Evolutionary conservation across 805 yeast genomes (phyloP).

Genomic region (baker's yeast (Saccharomyces cerevisiae)): DNA sequence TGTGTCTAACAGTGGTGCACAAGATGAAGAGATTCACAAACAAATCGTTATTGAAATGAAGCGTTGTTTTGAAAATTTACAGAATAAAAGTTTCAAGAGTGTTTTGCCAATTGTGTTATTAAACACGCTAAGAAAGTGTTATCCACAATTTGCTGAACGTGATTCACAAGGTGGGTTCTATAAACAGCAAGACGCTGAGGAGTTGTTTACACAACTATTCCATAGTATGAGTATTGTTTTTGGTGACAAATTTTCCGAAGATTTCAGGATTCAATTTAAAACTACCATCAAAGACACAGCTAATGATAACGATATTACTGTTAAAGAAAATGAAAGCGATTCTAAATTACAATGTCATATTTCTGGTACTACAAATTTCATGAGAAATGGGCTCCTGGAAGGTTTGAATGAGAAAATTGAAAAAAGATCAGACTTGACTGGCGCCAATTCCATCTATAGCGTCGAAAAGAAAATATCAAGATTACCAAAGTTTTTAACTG

Average conservation of each 20-base stretch:
- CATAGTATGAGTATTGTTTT: conserved; percentile 38
- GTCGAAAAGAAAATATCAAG: conserved; percentile 53
- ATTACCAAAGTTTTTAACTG: conserved; percentile 79
- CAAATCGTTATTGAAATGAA: conserved; percentile 42
- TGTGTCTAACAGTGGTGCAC: conserved; percentile 25
- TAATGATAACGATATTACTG: conserved; percentile 41
- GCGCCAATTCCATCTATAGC: conserved; percentile 62
- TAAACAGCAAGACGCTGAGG: conserved; percentile 98
- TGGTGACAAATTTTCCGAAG: conserved; percentile 43
- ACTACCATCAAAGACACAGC: conserved; percentile 55
- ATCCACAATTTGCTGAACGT: conserved; percentile 87
- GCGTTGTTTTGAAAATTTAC: conserved; percentile 35
- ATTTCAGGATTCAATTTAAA: conserved; percentile 59
- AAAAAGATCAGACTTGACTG: conserved; percentile 64
- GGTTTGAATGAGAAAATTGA: conserved; percentile 71
- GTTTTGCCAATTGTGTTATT: conserved; percentile 65
- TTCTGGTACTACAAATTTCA: conserved; percentile 71
- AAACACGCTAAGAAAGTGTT: conserved; percentile 51
- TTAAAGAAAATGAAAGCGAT: conserved; percentile 45
- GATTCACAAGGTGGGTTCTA: conserved; percentile 55
- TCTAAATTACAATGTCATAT: conserved; percentile 85
- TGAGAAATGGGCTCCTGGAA: conserved; percentile 72
- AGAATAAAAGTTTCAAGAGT: conserved; percentile 35
- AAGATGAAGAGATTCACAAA: conserved; percentile 31
- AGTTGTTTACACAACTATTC: conserved; percentile 76